A percentile compares a stretch with the other conserved stretches of the same genome.
Evolutionary conservation across 169 alveolate species (phyloP).

Genomic region (Plasmodium relictum): DNA sequence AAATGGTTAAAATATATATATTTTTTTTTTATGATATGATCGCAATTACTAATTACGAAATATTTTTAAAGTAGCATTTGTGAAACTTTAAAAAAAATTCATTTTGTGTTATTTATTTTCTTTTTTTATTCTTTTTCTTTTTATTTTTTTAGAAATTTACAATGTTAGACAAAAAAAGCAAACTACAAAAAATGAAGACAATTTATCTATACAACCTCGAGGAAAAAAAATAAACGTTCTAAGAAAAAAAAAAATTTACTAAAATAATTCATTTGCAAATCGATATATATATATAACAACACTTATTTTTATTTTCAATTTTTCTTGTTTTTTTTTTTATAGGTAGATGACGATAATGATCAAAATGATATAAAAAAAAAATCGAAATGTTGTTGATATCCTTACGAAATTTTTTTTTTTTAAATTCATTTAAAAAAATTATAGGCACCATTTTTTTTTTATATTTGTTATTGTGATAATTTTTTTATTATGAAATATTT

Average conservation of each 20-base stretch:
- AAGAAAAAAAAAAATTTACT: slow-evolving; percentile 12
- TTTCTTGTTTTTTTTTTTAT: slow-evolving; percentile 7
- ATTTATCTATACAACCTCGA: slow-evolving; percentile 70
- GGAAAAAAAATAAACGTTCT: slow-evolving; percentile 73
- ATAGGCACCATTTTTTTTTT: slow-evolving; percentile 15
- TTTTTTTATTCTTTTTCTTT: slow-evolving; percentile 13
- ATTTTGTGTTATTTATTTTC: neutral
- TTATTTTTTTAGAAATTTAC: slow-evolving; percentile 48
- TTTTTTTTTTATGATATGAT: neutral
- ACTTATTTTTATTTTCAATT: neutral
- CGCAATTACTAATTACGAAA: too few relatives aligned
- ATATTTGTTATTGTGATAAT: slow-evolving; percentile 52
- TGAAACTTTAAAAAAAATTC: neutral
- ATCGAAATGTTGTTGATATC: slow-evolving; percentile 55
- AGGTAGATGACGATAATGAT: slow-evolving; percentile 71
- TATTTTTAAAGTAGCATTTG: too few relatives aligned
- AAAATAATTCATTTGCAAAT: neutral
- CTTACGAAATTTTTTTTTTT: slow-evolving; percentile 23
- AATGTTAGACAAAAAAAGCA: slow-evolving; percentile 76
- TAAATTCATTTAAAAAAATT: slow-evolving; percentile 32
- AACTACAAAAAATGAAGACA: slow-evolving; percentile 71
- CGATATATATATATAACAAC: neutral
- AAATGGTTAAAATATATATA: slow-evolving; percentile 49
- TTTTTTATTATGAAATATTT: slow-evolving; percentile 60
- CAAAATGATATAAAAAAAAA: slow-evolving; percentile 37